These are phyloP conservation scores for Dendrobium nobile DNA, from an alignment of 106 monocot species.

Conservation along the genomic window DNA sequence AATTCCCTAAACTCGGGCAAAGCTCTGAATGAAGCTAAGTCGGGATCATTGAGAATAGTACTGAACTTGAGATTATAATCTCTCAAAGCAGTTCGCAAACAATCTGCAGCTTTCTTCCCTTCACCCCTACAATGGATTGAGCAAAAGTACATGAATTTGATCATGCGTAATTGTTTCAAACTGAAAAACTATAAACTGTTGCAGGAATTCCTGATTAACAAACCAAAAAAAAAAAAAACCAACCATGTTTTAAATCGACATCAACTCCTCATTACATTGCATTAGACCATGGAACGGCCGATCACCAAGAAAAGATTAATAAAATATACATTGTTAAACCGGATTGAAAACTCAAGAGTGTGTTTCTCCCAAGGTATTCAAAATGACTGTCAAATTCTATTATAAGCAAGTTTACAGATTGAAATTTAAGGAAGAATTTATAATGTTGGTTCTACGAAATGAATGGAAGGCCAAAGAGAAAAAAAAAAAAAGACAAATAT, in stretches of 20 bases:
- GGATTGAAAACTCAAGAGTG: neutral
- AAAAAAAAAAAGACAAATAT: too few relatives aligned
- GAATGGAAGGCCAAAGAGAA: too few relatives aligned
- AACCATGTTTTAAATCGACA: neutral
- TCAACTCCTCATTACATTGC: neutral
- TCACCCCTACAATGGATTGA: slow-evolving; percentile 61
- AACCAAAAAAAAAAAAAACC: neutral
- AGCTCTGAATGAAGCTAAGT: slow-evolving; percentile 90
- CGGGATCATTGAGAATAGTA: slow-evolving; percentile 93
- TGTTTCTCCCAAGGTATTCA: neutral
- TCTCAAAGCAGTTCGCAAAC: slow-evolving; percentile 71
- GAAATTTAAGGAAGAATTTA: neutral
- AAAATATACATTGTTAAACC: neutral
- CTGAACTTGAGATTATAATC: slow-evolving; percentile 92
- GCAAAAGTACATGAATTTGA: slow-evolving; percentile 2
- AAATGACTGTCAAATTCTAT: neutral
- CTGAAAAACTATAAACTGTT: neutral
- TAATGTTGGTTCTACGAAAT: too few relatives aligned
- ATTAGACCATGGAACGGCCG: neutral
- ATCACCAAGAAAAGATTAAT: neutral
- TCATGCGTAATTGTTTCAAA: neutral
- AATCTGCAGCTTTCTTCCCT: slow-evolving; percentile 74
- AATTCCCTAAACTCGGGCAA: slow-evolving; percentile 85
- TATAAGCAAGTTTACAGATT: neutral
- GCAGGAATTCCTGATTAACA: neutral